Evolutionary conservation across 2,329 filamentous ascomycete genomes (phyloP), one percentile per base, ranked within the genome.

Genomic region (Domatiomyces globalis): DNA sequence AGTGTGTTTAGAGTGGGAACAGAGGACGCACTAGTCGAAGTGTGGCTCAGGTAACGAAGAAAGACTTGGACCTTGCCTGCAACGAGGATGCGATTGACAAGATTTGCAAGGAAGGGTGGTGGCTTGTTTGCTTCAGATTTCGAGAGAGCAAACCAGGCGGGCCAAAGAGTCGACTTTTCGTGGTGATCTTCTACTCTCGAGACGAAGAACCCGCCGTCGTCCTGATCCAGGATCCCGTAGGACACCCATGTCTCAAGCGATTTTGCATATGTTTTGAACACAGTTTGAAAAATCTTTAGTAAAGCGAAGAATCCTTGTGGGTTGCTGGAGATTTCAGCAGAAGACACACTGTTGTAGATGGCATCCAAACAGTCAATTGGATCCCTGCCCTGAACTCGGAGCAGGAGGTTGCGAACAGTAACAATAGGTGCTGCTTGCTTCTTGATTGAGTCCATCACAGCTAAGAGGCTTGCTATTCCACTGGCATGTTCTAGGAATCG

Each of bases 21-120:
- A 27, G 19, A 27, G 8, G 12, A 19, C 19, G 5, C n/a, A 20
- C 19, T 27, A n/a, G 43, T 27, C 19, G 8, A 27, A 19, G 15
- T 45, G 43, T n/a, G 48, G 45, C 49, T 50, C 4, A 55, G 50
- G 36, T 50, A 46, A 10, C 48, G 47, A 18, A 55, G 22, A 42
- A 58, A 57, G 8, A 55, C 56, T 18, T 51, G 51, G 18, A 54
- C 56, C 39, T 58, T 58, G 25, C 56, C 56, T 8, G 51, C 49
- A 19, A 50, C 48, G 50, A 58, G 52, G 19, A 58, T 54, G 15
- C 46, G 45, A 39, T 22, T 17, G 15, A 48, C 43, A 29, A 50
- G 51, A 6, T 49, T 43, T 29, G 46, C 44, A 6, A 58, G 53
- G 46, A 56, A 55, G 18, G 12, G 4, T 3, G 56, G 56, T 15